Conservation (phyloP, 352 stramenopile genomes). For the Globisporangium lucens region DNA sequence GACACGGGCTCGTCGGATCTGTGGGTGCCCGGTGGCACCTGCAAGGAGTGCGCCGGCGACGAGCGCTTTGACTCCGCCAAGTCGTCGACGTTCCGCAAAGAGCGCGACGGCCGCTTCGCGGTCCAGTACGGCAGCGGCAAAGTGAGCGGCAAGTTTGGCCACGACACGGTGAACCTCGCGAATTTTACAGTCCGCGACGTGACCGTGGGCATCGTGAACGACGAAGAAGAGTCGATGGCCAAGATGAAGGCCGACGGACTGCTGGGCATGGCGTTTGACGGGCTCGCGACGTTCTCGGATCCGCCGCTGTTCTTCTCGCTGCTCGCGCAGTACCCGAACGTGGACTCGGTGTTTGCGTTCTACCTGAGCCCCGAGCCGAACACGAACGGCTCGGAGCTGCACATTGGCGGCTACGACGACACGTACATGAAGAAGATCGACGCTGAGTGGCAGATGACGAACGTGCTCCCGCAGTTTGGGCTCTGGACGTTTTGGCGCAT, state of each 20-base stretch:
- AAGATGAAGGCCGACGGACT: conserved; percentile 93
- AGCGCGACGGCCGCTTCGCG: conserved; percentile 42
- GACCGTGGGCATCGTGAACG: conserved; percentile 57
- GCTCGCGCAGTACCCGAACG: conserved; percentile 51
- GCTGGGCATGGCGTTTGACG: conserved; percentile 94
- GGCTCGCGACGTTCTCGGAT: conserved; percentile 82
- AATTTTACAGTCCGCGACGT: conserved; percentile 42
- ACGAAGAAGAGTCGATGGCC: conserved; percentile 73
- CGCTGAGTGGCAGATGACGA: conserved; percentile 62
- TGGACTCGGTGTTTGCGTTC: conserved; percentile 93
- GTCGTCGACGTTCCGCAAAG: conserved; percentile 47
- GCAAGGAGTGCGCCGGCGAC: conserved; percentile 50
- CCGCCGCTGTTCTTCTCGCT: conserved; percentile 70
- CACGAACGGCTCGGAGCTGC: conserved; percentile 64
- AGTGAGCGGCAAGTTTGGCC: conserved; percentile 57
- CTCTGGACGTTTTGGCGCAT: conserved; percentile 86
- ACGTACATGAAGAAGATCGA: conserved; percentile 43
- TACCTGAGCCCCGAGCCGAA: conserved; percentile 92
- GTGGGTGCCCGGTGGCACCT: conserved; percentile 62
- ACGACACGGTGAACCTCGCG: conserved; percentile 51
- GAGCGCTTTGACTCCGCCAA: conserved; percentile 45
- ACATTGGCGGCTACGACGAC: conserved; percentile 67
- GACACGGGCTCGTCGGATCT: conserved; percentile 82
- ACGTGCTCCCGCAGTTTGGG: conserved; percentile 74
- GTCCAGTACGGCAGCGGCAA: conserved; percentile 77